A percentile compares a stretch with the other conserved stretches of the same genome.
These are phyloP conservation scores for Colletotrichum caudatum DNA, from an alignment of 2,329 filamentous ascomycete genomes.

Conservation along the genomic window DNA sequence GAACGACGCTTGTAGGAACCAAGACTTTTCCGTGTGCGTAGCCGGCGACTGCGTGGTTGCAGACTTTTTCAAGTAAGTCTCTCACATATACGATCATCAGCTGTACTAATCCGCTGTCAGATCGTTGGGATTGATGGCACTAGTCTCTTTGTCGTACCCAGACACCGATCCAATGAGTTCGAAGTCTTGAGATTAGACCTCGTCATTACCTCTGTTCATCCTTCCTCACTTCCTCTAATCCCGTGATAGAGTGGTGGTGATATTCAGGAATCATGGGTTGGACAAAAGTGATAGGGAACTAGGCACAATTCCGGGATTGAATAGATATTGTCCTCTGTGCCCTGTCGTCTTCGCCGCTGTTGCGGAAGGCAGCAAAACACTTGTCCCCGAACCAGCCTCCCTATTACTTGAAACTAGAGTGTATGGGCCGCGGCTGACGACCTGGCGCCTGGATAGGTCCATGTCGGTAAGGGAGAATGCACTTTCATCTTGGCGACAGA, in stretches of 20 bases:
- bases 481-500: slow-evolving; percentile 42
- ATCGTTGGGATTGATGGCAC: neutral
- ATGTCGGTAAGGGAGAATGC: slow-evolving; percentile 43
- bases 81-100: neutral
- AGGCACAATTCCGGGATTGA: slow-evolving; percentile 47
- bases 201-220: neutral
- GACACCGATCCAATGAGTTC: neutral
- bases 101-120: neutral
- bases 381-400: slow-evolving; percentile 52
- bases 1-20: neutral
- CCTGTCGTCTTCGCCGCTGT: slow-evolving; percentile 52
- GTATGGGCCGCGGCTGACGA: slow-evolving; percentile 13
- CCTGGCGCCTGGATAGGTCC: slow-evolving; percentile 15
- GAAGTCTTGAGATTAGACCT: no score
- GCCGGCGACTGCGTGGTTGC: neutral
- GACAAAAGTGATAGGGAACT: slow-evolving; percentile 49
- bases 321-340: slow-evolving; percentile 50
- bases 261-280: slow-evolving; percentile 31
- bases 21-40: neutral
- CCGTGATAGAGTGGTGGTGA: no score
- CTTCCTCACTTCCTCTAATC: neutral
- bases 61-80: neutral
- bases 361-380: slow-evolving; percentile 58
- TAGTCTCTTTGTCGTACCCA: neutral
- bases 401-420: slow-evolving; percentile 54